phyloP scores from a whole-genome alignment of 78 protist genomes.

The Dictyostelium capitatum region DNA sequence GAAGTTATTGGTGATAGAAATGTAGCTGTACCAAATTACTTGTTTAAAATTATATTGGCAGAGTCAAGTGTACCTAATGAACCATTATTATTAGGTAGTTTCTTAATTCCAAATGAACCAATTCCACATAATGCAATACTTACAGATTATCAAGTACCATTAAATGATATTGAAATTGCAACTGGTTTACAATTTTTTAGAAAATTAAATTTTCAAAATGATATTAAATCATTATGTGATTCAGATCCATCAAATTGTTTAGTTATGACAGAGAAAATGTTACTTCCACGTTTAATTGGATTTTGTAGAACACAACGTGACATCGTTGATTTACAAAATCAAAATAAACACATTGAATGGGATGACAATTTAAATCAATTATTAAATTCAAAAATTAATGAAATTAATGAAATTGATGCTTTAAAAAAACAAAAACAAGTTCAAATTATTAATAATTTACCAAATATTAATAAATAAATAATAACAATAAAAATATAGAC shows the following conservation, averaged over 20 bases:
- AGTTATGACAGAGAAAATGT: slow-evolving; percentile 30
- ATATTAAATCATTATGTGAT: slow-evolving; percentile 41
- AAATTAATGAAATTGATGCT: not conserved
- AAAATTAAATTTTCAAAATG: not conserved
- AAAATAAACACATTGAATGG: not conserved
- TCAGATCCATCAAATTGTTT: not conserved
- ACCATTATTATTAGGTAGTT: slow-evolving; percentile 20
- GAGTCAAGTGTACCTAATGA: slow-evolving; percentile 2
- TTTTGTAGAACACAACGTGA: not conserved
- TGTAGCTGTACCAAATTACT: slow-evolving; percentile 67
- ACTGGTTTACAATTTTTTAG: slow-evolving; percentile 67
- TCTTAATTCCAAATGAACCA: slow-evolving; percentile 57
- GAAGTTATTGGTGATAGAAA: slow-evolving; percentile 72
- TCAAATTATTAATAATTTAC: not conserved
- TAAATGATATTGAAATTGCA: not conserved
- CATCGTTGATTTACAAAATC: not conserved
- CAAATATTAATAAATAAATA: not conserved
- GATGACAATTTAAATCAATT: slow-evolving; percentile 2
- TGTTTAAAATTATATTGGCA: slow-evolving; percentile 51
- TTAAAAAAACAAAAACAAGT: slow-evolving; percentile 4
- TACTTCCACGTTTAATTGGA: slow-evolving; percentile 18
- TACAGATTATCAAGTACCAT: slow-evolving; percentile 43
- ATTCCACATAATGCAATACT: not conserved
- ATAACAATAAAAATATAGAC: not conserved
- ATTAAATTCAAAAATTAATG: not conserved